Percentiles rank a stretch among this genome's conserved stretches.
Conservation (phyloP, 495 filamentous ascomycete species). For the Tuber borchii region DNA sequence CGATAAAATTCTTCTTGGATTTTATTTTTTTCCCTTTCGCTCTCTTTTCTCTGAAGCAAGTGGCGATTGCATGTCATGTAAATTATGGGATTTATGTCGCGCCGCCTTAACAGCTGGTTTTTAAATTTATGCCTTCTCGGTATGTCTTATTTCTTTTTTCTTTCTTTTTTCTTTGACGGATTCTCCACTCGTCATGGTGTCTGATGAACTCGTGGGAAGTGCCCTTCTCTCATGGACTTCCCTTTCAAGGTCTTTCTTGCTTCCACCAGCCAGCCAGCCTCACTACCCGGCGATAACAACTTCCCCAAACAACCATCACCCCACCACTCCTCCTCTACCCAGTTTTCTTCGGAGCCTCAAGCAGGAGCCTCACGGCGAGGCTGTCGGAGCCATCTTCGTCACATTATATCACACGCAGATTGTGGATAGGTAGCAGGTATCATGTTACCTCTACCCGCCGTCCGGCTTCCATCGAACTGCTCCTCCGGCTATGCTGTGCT, state of each 20-base stretch:
- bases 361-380: neutral
- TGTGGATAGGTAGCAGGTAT: neutral
- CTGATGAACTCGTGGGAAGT: neutral
- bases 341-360: neutral
- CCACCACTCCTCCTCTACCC: neutral
- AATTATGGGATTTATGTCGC: neutral
- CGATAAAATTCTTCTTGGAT: neutral
- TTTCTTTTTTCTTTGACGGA: neutral
- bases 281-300: neutral
- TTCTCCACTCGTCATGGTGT: neutral
- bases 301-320: neutral
- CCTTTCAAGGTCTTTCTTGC: neutral
- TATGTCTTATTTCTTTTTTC: neutral
- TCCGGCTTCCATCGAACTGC: neutral
- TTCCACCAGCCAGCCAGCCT: neutral
- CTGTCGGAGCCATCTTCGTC: neutral
- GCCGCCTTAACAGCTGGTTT: neutral
- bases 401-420: neutral
- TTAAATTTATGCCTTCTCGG: neutral
- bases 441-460: neutral
- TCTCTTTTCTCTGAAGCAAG: neutral
- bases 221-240: neutral
- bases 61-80: neutral
- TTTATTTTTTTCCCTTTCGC: neutral
- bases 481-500: neutral